Percentiles rank a stretch among this genome's conserved stretches.
phyloP scores from a whole-genome alignment of 2,329 filamentous ascomycete genomes.

The Triangularia verruculosa region DNA sequence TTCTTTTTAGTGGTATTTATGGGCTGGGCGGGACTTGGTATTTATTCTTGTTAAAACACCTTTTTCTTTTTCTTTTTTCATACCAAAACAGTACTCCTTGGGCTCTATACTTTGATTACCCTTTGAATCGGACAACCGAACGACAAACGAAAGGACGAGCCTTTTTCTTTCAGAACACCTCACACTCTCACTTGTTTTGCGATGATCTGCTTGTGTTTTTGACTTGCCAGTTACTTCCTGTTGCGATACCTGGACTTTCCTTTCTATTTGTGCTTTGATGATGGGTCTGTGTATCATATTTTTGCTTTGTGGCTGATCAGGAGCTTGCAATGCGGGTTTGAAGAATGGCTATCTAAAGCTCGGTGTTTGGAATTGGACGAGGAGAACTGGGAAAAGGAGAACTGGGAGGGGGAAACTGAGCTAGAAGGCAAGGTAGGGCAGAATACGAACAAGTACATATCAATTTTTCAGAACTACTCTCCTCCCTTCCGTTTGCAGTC shows the following conservation, averaged over 20 bases:
- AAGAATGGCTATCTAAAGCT: neutral
- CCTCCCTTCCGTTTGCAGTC: no score
- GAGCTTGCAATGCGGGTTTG: neutral
- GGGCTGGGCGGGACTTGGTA: conserved; percentile 11
- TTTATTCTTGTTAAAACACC: conserved; percentile 8
- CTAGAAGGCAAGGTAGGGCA: neutral
- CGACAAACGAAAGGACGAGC: neutral
- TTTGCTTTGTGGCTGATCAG: neutral
- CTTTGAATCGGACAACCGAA: neutral
- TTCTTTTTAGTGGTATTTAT: conserved; percentile 10
- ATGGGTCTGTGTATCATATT: conserved; percentile 17
- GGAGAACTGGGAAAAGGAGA: neutral
- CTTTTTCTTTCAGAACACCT: neutral
- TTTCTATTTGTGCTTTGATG: neutral
- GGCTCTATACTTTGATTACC: neutral
- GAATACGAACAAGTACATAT: neutral
- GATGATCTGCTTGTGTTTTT: neutral
- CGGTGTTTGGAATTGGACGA: neutral
- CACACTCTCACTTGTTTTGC: neutral
- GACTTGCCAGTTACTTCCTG: neutral
- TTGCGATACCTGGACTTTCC: neutral
- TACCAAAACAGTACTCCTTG: neutral
- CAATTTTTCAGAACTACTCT: neutral
- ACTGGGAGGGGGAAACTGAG: neutral
- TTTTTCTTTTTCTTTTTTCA: conserved; percentile 19